Base-by-base conservation (phyloP, 768 basidiomycete species). In the Termitomyces sp. region DNA sequence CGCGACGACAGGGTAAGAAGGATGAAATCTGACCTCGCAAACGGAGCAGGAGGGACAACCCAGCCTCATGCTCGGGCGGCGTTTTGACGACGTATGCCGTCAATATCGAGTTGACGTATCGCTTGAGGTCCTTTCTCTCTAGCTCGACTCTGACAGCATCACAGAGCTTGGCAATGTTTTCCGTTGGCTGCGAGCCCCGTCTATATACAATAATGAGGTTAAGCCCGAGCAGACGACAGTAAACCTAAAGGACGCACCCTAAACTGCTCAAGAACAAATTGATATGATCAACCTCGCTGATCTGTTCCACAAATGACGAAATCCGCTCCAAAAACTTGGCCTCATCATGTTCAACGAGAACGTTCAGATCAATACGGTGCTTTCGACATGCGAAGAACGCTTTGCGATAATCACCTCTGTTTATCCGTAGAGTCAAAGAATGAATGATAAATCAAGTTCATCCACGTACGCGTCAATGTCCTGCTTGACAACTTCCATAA, bases 61-160 rank as follows among this genome's bases (percentile, higher is more conserved):
- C 95, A 20, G 89, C 83, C 69, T 98, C 96, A 61, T 95, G 86
- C 67, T 97, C 93, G 16, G 95, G 87, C 7, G 96, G 96, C 6
- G 80, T 82, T 68, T 96, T 96, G 58, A 97, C 91, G 20, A 95
- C 91, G 69, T 97, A 87, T 0, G 95, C 89, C 1, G 96, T 98
- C 62, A 98, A 73, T 54, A 98, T 89, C 9, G 92, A 86, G 69
- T 95, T 97, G 66, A 95, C 81, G 63, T 95, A 98, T 74, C 83
- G 85, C 66, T 82, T 83, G 52, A 91, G 69, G 69, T 93, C 89
- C 57, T 76, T 82, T 27, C 71, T 75, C 68, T 95, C 91, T 8
- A 98, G 78, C 58, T 91, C 83, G 3, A 62, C 66, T 44, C 91
- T 85, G 46, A 98, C 75, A 5, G 83, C 80, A 66, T 95, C 90